A percentile compares a stretch with the other conserved stretches of the same genome.
These are phyloP conservation scores for Rosa lucieae DNA, from an alignment of 306 rosid species.

Conservation along the genomic window DNA sequence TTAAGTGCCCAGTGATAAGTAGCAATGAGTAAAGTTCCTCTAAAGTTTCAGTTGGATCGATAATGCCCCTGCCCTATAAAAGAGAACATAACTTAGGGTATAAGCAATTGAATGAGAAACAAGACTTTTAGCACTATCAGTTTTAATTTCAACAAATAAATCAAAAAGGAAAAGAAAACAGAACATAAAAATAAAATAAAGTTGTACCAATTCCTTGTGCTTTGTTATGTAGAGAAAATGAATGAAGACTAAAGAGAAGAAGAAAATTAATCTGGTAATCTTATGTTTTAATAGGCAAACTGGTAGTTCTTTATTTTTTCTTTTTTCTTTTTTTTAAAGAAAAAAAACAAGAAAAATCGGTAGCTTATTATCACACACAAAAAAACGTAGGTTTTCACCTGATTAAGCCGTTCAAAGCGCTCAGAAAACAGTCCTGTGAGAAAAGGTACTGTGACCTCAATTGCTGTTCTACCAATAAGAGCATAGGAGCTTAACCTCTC, in stretches of 20 bases:
- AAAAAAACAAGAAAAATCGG: background rate
- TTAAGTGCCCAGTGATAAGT: slow-evolving; percentile 81
- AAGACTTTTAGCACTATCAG: background rate
- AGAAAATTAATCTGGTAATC: background rate
- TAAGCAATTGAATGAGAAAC: slow-evolving; percentile 15
- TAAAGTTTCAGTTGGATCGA: slow-evolving; percentile 76
- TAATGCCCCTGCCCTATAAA: slow-evolving; percentile 78
- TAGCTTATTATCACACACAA: background rate
- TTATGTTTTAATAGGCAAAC: background rate
- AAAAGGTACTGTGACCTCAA: slow-evolving; percentile 75
- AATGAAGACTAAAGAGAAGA: background rate
- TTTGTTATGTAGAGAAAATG: background rate
- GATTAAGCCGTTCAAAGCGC: slow-evolving; percentile 63
- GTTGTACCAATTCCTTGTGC: background rate
- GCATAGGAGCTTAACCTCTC: slow-evolving; percentile 93
- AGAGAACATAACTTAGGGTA: slow-evolving; percentile 35
- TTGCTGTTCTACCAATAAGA: slow-evolving; percentile 84
- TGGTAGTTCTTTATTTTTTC: background rate
- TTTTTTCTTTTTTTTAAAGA: background rate
- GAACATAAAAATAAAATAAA: background rate
- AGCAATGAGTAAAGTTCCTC: slow-evolving; percentile 92
- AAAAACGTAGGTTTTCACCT: slow-evolving; percentile 39
- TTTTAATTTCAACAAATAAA: background rate
- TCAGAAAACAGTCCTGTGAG: slow-evolving; percentile 65
- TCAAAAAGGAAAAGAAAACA: slow-evolving; percentile 5